phyloP scores from a whole-genome alignment of 2,329 filamentous ascomycete genomes.

The Dactylellina cionopaga region DNA sequence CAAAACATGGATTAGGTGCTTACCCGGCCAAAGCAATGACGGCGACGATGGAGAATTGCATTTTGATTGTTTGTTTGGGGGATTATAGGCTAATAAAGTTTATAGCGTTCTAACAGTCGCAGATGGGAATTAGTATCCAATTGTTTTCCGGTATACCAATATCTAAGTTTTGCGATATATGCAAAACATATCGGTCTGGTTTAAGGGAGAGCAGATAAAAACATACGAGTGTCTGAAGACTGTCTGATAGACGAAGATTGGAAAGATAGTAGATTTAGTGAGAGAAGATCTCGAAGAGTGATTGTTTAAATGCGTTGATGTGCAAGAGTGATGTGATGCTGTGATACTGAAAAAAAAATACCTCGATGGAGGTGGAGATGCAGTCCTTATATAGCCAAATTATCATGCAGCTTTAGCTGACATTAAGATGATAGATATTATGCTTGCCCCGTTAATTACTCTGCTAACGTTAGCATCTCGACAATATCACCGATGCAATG shows the following conservation, averaged over 20 bases:
- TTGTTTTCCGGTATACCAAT: not conserved
- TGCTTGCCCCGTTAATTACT: too few species aligned
- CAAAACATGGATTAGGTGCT: slow-evolving; percentile 19
- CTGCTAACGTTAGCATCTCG: slow-evolving; percentile 2
- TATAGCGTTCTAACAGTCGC: not conserved
- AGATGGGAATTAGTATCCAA: not conserved
- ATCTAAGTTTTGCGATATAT: not conserved
- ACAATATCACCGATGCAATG: not conserved
- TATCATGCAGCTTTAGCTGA: too few species aligned
- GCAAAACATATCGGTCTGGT: not conserved
- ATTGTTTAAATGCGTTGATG: slow-evolving; percentile 16
- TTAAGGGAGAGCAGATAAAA: too few species aligned
- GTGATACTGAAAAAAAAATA: slow-evolving; percentile 15
- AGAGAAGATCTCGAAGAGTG: slow-evolving; percentile 12
- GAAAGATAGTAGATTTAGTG: not conserved
- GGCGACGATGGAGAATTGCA: slow-evolving; percentile 37
- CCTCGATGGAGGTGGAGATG: not conserved
- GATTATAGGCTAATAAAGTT: slow-evolving; percentile 26
- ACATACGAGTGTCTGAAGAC: too few species aligned
- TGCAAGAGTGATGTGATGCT: slow-evolving; percentile 15
- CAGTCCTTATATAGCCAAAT: slow-evolving; percentile 33
- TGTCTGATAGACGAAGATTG: slow-evolving; percentile 4
- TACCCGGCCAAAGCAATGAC: slow-evolving; percentile 32
- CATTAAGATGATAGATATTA: too few species aligned
- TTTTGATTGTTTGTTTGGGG: slow-evolving; percentile 20